Evolutionary conservation across 1,284 basidiomycete genomes (phyloP).

Genomic region (Rhizoctonia solani): DNA sequence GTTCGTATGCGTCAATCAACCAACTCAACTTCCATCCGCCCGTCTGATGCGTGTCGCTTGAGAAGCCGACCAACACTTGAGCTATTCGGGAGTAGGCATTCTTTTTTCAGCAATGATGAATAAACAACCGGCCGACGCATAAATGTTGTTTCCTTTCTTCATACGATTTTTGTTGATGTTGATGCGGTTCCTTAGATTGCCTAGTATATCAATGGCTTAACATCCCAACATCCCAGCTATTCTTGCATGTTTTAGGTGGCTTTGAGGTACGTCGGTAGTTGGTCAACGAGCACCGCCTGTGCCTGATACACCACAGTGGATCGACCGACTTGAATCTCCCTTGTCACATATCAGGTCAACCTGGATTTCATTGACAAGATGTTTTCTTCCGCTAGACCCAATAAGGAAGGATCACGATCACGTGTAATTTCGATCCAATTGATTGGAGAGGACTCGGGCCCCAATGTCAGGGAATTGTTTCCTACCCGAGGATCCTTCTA

Average conservation of each 20-base stretch:
- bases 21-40: conserved; percentile 10
- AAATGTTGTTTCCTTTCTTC: neutral
- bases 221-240: neutral
- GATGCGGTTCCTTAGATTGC: neutral
- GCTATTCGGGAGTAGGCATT: conserved; percentile 5
- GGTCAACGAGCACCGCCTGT: conserved; percentile 18
- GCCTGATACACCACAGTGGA: conserved; percentile 3
- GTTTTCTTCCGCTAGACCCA: neutral
- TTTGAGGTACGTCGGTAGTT: too few relatives aligned
- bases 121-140: neutral
- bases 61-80: neutral
- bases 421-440: conserved; percentile 4
- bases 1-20: conserved; percentile 19
- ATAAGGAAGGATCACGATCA: conserved; percentile 24
- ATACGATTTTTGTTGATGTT: neutral
- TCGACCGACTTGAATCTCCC: neutral
- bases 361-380: neutral
- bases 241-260: conserved; percentile 9
- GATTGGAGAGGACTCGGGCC: neutral
- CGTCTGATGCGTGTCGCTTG: neutral
- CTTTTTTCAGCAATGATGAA: neutral
- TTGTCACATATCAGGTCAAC: neutral
- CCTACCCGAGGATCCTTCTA: conserved; percentile 20
- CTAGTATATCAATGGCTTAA: neutral
- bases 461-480: neutral